Conservation (phyloP, 306 rosid genomes). For the Sechiopsis laciniata region DNA sequence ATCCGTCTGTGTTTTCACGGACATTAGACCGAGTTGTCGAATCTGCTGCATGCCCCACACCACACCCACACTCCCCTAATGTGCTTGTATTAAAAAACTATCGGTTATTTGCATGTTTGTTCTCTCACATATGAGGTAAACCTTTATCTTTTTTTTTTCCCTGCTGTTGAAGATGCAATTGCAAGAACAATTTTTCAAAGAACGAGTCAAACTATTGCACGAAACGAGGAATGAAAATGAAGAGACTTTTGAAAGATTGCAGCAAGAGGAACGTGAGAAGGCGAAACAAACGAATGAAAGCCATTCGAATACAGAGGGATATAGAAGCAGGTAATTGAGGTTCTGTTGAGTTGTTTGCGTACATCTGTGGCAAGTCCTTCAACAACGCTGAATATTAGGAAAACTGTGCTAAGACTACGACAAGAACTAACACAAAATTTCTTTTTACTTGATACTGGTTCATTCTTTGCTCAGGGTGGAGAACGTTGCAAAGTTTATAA, state of each 20-base stretch:
- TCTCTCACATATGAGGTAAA: slow-evolving; percentile 18
- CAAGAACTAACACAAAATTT: not conserved
- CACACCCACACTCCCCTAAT: too few relatives aligned
- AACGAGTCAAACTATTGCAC: slow-evolving; percentile 48
- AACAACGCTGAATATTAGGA: not conserved
- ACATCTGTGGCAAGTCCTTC: not conserved
- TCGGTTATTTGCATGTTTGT: not conserved
- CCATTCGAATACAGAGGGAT: slow-evolving; percentile 39
- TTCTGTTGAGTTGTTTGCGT: not conserved
- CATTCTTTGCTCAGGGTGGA: slow-evolving; percentile 37
- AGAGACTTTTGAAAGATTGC: slow-evolving; percentile 65
- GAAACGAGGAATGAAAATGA: slow-evolving; percentile 52
- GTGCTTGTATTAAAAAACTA: too few relatives aligned
- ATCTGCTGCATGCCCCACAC: too few relatives aligned
- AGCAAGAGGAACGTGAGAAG: slow-evolving; percentile 72
- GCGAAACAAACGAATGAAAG: slow-evolving; percentile 40
- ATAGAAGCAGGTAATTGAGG: slow-evolving; percentile 37
- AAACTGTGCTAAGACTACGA: not conserved
- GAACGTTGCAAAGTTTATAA: slow-evolving; percentile 43
- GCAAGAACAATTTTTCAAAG: slow-evolving; percentile 66
- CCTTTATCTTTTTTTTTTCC: not conserved
- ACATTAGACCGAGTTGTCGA: too few relatives aligned
- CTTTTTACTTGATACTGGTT: not conserved
- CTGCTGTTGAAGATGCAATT: slow-evolving; percentile 42
- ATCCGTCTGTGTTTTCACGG: too few relatives aligned